Evolutionary conservation across 257 asterid genomes (phyloP).

Genomic region (Scutellaria barbata): DNA sequence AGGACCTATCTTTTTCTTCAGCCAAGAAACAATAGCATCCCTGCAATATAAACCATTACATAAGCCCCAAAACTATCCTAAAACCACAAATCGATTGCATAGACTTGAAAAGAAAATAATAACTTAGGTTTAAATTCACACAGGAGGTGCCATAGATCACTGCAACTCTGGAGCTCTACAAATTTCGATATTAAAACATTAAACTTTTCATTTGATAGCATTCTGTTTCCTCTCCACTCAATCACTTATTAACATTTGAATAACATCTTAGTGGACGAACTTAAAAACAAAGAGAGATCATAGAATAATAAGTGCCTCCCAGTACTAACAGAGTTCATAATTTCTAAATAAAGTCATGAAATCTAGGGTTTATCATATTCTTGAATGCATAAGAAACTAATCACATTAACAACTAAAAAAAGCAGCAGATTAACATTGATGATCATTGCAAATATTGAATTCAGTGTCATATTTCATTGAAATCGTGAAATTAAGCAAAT

Average conservation of each 20-base stretch:
- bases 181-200: neutral
- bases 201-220: neutral
- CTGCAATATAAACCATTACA: conserved; percentile 49
- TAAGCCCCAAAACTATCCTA: neutral
- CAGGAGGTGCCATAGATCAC: conserved; percentile 1
- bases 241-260: neutral
- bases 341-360: neutral
- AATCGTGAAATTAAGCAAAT: neutral
- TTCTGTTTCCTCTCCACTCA: neutral
- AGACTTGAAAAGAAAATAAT: neutral
- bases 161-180: neutral
- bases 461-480: too few relatives aligned
- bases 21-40: conserved; percentile 84
- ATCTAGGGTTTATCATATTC: neutral
- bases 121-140: neutral
- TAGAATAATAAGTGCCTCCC: too few relatives aligned
- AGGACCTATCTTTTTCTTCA: conserved; percentile 85
- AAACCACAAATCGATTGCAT: too few relatives aligned
- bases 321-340: neutral
- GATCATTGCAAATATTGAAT: neutral
- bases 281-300: too few relatives aligned
- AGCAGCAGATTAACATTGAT: neutral
- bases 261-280: neutral
- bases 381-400: neutral
- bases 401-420: neutral